Base-by-base conservation (phyloP, 768 basidiomycete species). In the Macrolepiota fuliginosa region DNA sequence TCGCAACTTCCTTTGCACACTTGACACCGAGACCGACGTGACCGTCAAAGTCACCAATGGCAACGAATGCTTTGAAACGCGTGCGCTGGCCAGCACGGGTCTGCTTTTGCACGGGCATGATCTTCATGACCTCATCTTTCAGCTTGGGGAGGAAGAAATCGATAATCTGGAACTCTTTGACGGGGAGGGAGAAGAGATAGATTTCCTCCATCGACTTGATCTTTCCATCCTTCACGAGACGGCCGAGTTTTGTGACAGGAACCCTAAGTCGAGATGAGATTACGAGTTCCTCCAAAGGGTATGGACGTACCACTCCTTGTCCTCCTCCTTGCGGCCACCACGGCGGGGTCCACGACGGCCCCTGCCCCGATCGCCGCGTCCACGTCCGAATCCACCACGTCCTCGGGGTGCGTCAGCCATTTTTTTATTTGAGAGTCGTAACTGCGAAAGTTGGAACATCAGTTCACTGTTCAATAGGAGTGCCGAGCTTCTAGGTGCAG, bases 161-260 rank as follows among this genome's bases (percentile, higher is more conserved):
- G 84, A 99, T 91, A 78, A 99, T 97, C 79, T 99, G 97, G 84
- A 81, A 98, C 80, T 99, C 97, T 81, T 98, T 99, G 79, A 99
- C 92, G 63, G 96, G 96, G 66, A 99, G 91, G 27, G 97, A 99
- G 89, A 98, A 99, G 73, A 99, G 95, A 81, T 98, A 99, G 79
- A 98, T 98, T 76, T 99, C 97, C 76, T 99, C 97, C 87, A 99
- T 96, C 52, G 95, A 97, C 81, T 96, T 98, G 83, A 99, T 98
- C 82, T 98, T 98, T 69, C 96, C 96, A 70, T 98, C 97, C 81
- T 97, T 98, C 49, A 98, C 96, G 72, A 99, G 87, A 78, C 97
- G 96, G 64, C 97, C 97, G 68, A 99, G 91, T 77, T 98, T 99
- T 76, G 97, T 98, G 78, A 98, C 96, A 69, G 97, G 96, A 64